Base-by-base conservation (phyloP, 257 asterid species). In the Ocimum tenuiflorum region DNA sequence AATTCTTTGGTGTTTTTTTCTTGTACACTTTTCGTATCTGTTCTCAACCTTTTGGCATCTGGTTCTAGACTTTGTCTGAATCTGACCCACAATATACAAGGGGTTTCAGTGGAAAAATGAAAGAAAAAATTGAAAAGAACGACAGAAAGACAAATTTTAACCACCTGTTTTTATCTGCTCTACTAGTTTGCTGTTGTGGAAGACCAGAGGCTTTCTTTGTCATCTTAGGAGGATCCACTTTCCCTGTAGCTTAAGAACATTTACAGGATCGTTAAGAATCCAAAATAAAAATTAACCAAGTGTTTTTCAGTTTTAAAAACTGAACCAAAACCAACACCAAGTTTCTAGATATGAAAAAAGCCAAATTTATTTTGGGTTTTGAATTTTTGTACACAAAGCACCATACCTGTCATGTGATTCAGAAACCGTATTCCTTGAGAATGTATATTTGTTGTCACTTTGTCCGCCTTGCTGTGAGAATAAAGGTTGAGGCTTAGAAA, bases 371-470 rank as follows among this genome's bases (percentile, higher is more conserved):
- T 31, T 31, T 31, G 36, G 7, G 3, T 31, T 2, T 31, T 31
- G 31, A 27, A 4, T 1, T 27, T 27, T 27, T 27, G 31, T 1
- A 27, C 31, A 27, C 4, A 27, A 27, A 27, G 31, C 31, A 27
- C 3, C 31, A 27, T 55, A 89, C 98, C 97, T 77, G 96, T 71
- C 50, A 92, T 46, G 72, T 92, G 92, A 48, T 79, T 84, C 67
- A 89, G 85, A 77, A 92, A 85, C 61, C 98, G 69, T 67, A 92
- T 81, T 77, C 98, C 98, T 57, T 92, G 98, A 43, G 98, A 92
- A 75, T 80, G 83, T 42, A 56, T 57, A 72, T 92, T 89, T 18
- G 97, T 85, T 48, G 96, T 89, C 74, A 89, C 95, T 77, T 83
- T 86, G 74, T 81, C 84, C 11, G 95, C 96, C 50, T 83, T 86